A percentile compares a stretch with the other conserved stretches of the same genome.
These are phyloP conservation scores for Salix exigua DNA, from an alignment of 345 rosid genomes.

Conservation along the genomic window DNA sequence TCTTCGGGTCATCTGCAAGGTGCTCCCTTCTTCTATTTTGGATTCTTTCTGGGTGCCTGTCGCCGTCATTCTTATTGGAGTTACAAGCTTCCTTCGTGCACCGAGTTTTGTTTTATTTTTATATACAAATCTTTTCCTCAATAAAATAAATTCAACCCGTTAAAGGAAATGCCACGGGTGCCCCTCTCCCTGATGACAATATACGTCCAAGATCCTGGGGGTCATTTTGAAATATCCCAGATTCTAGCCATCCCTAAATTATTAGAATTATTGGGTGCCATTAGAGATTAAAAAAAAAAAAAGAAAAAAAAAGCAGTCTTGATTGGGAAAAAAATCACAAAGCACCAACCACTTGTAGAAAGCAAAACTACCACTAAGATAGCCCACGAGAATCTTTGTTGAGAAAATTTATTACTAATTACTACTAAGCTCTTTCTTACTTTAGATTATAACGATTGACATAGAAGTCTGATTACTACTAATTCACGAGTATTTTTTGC, in stretches of 20 bases:
- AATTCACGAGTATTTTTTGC: background rate
- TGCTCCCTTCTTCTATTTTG: background rate
- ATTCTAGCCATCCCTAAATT: background rate
- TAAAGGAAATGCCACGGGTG: background rate
- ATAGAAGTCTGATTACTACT: too few species aligned
- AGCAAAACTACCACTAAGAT: background rate
- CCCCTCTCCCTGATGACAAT: background rate
- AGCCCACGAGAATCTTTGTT: background rate
- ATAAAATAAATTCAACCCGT: background rate
- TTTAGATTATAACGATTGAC: background rate
- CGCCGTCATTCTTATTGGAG: constrained; percentile 11
- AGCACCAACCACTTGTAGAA: background rate
- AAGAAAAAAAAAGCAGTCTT: background rate
- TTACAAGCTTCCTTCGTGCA: background rate
- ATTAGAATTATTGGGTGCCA: background rate
- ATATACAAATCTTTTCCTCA: background rate
- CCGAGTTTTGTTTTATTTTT: background rate
- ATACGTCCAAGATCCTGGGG: background rate
- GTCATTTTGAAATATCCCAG: background rate
- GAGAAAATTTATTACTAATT: too few species aligned
- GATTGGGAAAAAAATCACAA: background rate
- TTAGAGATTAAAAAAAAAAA: background rate
- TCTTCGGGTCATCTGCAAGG: background rate
- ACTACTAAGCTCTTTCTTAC: background rate
- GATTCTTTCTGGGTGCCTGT: constrained; percentile 3